Conservation (phyloP, 2,329 filamentous ascomycete species). For the Alternaria gaisen region DNA sequence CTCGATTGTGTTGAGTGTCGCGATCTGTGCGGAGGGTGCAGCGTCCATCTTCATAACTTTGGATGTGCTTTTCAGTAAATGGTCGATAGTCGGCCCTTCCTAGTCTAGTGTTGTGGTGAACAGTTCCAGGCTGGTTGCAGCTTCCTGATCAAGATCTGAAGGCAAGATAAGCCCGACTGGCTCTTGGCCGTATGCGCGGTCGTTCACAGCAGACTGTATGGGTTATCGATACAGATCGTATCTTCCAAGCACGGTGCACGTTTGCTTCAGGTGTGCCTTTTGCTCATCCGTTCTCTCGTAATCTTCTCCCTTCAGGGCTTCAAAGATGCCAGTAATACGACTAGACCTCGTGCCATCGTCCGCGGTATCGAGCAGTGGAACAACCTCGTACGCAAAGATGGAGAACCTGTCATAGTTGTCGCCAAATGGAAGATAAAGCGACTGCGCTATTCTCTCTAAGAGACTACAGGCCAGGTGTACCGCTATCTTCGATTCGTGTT, state of each 20-base stretch:
- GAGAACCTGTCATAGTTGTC: neutral
- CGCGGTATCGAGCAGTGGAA: neutral
- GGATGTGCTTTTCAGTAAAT: neutral
- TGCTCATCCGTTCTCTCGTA: neutral
- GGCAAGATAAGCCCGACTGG: neutral
- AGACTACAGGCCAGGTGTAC: neutral
- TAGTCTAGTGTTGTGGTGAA: neutral
- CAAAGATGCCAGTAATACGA: neutral
- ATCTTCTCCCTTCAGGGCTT: neutral
- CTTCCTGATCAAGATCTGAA: neutral
- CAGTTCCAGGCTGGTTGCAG: neutral
- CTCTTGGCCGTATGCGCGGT: neutral
- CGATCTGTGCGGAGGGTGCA: neutral
- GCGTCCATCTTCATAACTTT: neutral
- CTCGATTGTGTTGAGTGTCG: slow-evolving; percentile 2
- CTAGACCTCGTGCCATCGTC: neutral
- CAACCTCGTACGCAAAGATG: neutral
- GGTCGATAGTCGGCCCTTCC: neutral
- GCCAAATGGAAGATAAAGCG: neutral
- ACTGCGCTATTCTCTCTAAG: slow-evolving; percentile 2
- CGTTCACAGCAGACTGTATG: neutral
- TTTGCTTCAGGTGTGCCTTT: neutral
- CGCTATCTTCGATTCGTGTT: neutral
- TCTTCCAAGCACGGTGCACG: neutral
- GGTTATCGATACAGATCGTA: neutral